These are phyloP conservation scores for Rhizopogon sp. DNA, from an alignment of 768 basidiomycete genomes.

Conservation along the genomic window DNA sequence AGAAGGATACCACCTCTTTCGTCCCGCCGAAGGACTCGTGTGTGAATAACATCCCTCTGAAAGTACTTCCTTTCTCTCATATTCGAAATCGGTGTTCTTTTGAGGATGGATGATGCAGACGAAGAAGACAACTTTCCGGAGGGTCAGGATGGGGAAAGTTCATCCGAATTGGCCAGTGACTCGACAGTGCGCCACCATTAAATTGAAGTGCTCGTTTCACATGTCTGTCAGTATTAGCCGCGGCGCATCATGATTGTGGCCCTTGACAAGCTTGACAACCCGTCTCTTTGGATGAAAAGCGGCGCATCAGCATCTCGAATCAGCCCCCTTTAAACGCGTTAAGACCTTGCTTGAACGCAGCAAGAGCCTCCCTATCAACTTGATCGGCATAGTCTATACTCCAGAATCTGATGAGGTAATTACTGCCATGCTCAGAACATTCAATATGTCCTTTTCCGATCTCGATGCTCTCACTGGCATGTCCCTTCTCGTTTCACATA, in stretches of 20 bases:
- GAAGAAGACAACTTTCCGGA: conserved; percentile 10
- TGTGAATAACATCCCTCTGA: conserved; percentile 50
- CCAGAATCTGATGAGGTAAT: conserved; percentile 10
- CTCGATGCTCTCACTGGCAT: conserved; percentile 21
- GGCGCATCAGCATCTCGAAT: conserved; percentile 12
- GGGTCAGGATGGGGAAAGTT: background rate
- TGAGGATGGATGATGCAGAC: conserved; percentile 22
- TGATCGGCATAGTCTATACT: conserved; percentile 44
- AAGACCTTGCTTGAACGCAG: conserved; percentile 47
- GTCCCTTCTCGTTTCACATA: conserved; percentile 43
- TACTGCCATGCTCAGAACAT: too few relatives aligned
- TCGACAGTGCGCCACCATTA: conserved; percentile 27
- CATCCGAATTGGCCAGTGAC: background rate
- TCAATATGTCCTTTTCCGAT: conserved; percentile 9
- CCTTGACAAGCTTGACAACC: conserved; percentile 32
- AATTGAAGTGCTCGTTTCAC: conserved; percentile 48
- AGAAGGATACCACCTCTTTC: conserved; percentile 37
- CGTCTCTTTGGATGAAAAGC: conserved; percentile 52
- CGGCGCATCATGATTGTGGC: conserved; percentile 54
- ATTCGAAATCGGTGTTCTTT: conserved; percentile 44
- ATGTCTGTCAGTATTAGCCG: conserved; percentile 57
- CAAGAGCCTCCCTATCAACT: conserved; percentile 46
- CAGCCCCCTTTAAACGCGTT: conserved; percentile 39
- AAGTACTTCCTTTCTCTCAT: conserved; percentile 43
- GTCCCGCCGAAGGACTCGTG: conserved; percentile 37